These are phyloP conservation scores for Picea abies DNA, from an alignment of 83 land plant species.

Conservation along the genomic window DNA sequence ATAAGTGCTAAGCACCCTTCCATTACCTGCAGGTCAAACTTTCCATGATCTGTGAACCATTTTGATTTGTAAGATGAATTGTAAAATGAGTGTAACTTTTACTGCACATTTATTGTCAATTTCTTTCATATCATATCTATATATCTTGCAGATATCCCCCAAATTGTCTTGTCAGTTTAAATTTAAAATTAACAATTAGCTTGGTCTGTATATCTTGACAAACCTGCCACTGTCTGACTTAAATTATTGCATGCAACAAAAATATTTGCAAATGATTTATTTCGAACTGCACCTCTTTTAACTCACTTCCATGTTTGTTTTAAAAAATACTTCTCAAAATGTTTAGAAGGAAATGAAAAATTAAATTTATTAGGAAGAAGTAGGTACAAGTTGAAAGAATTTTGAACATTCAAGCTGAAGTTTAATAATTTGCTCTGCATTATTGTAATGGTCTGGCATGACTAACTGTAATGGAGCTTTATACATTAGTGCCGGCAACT, in stretches of 20 bases:
- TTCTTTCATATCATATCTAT: too few relatives aligned
- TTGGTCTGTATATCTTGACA: not conserved
- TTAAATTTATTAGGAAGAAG: not conserved
- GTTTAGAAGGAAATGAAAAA: not conserved
- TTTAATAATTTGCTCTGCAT: not conserved
- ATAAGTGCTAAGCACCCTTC: not conserved
- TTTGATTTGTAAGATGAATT: too few relatives aligned
- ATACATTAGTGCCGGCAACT: not conserved
- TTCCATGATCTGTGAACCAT: not conserved
- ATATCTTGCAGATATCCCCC: too few relatives aligned
- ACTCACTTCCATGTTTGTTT: not conserved
- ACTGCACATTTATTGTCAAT: too few relatives aligned
- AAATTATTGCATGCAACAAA: not conserved
- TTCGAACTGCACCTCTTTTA: not conserved
- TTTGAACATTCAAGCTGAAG: not conserved
- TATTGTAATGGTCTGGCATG: not conserved
- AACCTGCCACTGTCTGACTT: not conserved
- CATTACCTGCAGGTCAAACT: not conserved
- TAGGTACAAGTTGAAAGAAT: not conserved
- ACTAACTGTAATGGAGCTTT: not conserved
- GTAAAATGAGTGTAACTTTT: not conserved
- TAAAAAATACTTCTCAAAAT: not conserved
- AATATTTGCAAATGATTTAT: not conserved
- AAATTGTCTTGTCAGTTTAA: too few relatives aligned
- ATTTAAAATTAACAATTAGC: too few relatives aligned